Base-by-base conservation (phyloP, 805 yeast species). In the Candida montana region DNA sequence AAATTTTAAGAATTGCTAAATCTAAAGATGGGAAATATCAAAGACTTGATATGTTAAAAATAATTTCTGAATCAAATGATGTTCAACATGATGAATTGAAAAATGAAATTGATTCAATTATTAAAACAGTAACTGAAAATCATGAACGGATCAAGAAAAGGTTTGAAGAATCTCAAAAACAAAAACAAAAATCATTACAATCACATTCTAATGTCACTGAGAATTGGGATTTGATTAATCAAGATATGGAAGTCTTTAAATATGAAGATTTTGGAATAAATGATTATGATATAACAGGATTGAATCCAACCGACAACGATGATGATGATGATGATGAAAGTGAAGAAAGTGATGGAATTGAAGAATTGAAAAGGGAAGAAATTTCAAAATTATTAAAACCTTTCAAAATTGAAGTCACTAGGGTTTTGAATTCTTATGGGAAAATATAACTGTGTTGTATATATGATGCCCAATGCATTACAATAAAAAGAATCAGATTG, bases 1-100 rank as follows among this genome's bases (percentile, higher is more conserved):
- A 67, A 11, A 77, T 86, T 47, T 63, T 90, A 38, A 73, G 85
- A 42, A 67, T 69, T 39, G 86, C 90, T 42, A 80, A 72, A 53
- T 17, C 7, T 61, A 57, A 15, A 15, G 49, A 49, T 3, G 13
- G 47, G 6, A 24, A 12, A 45, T 29, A 18, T 6, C 63, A 69
- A 35, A 63, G 69, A 42, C 51, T 85, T 5, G 75, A 77, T 47
- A 55, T 86, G 24, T 59, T 54, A 4, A 50, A 50, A 1, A 46
- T 77, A 27, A 46, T 74, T 0, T 47, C 51, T 3, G 57, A 51
- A 4, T 5, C 9, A 1, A 23, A 27, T 9, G 35, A 29, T n/a
- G 34, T 57, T 5, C 61, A 71, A 28, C 42, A 46, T 1, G 54
- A 48, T 1, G 53, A 51, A 13, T 44, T 76, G 20, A 45, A 57